phyloP scores from a whole-genome alignment of 345 rosid species.

The Salix brachista region DNA sequence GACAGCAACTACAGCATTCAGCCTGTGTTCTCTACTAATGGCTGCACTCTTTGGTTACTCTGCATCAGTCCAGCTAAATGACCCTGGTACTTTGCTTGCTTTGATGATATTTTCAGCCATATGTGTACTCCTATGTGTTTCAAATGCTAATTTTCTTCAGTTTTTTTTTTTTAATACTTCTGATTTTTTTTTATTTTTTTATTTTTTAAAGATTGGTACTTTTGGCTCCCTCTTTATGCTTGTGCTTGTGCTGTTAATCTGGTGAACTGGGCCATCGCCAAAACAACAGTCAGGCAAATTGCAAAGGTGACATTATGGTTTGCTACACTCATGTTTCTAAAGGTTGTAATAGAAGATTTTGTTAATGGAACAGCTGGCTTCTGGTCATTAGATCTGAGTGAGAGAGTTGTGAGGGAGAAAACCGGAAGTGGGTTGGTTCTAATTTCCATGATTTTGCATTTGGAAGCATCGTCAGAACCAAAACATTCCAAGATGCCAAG shows the following conservation, averaged over 20 bases:
- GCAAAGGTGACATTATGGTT: slow-evolving; percentile 31
- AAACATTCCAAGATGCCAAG: not conserved
- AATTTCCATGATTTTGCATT: slow-evolving; percentile 63
- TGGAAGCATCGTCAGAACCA: slow-evolving; percentile 25
- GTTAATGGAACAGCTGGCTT: slow-evolving; percentile 37
- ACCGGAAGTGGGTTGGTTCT: slow-evolving; percentile 68
- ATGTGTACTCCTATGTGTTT: not conserved
- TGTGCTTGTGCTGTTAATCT: slow-evolving; percentile 54
- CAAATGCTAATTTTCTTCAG: not conserved
- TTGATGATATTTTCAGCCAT: not conserved
- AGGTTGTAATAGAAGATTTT: slow-evolving; percentile 47
- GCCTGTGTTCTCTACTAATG: slow-evolving; percentile 47
- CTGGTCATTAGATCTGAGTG: slow-evolving; percentile 56
- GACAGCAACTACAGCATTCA: slow-evolving; percentile 12
- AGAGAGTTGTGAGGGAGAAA: slow-evolving; percentile 72
- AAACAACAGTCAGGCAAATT: slow-evolving; percentile 17
- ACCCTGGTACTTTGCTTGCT: slow-evolving; percentile 42
- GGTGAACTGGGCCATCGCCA: slow-evolving; percentile 26
- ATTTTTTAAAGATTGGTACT: slow-evolving; percentile 60
- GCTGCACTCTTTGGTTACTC: slow-evolving; percentile 68
- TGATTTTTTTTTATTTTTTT: not conserved
- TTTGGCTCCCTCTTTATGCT: slow-evolving; percentile 76
- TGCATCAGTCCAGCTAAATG: slow-evolving; percentile 78
- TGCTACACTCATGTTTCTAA: slow-evolving; percentile 49
- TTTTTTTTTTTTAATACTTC: not conserved